Conservation (phyloP, 75 land plant genomes). For the Sequoia sempervirens region DNA sequence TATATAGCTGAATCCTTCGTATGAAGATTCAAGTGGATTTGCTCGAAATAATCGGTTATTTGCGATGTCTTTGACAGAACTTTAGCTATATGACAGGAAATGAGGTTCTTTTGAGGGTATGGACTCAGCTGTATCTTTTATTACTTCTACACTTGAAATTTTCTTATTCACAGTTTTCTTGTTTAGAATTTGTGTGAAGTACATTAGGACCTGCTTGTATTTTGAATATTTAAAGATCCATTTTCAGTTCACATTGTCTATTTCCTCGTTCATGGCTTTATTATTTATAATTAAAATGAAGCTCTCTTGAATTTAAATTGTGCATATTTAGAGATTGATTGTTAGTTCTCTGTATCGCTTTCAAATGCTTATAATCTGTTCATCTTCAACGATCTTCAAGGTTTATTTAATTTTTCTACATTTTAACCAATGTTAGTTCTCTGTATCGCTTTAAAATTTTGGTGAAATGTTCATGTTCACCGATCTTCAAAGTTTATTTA, state of each 20-base stretch:
- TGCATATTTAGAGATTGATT: neutral
- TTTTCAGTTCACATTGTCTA: neutral
- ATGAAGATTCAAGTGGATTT: neutral
- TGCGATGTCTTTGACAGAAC: slow-evolving; percentile 43
- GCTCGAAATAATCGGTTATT: neutral
- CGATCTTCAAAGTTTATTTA: neutral
- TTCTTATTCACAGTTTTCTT: neutral
- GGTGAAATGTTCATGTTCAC: neutral
- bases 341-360: neutral
- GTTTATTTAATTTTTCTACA: neutral
- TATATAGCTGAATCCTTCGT: neutral
- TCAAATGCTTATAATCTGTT: neutral
- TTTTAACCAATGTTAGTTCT: neutral
- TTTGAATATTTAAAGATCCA: neutral
- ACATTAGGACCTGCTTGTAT: neutral
- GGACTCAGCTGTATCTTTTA: neutral
- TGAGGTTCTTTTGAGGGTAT: slow-evolving; percentile 73
- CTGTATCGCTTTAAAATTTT: too few species aligned
- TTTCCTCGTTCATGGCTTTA: neutral
- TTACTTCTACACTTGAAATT: neutral
- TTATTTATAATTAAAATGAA: neutral
- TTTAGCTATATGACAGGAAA: slow-evolving; percentile 89
- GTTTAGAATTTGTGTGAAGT: neutral
- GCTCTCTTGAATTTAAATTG: neutral
- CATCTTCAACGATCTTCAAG: neutral